Base-by-base conservation (phyloP, 2,329 filamentous ascomycete species). In the Scolecobasidium constrictum region DNA sequence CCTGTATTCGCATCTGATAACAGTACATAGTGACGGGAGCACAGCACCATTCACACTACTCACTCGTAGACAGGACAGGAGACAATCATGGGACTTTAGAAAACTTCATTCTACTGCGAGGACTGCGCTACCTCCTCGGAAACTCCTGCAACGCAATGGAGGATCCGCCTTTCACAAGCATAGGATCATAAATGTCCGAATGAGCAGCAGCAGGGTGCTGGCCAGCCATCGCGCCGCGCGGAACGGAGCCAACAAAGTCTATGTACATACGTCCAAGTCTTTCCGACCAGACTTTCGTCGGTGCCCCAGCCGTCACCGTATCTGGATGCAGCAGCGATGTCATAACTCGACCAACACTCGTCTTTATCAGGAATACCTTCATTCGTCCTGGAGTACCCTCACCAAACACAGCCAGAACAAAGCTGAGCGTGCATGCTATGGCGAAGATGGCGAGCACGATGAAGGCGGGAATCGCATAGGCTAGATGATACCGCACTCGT, bases 391-490 rank as follows among this genome's bases (percentile, higher is more conserved):
- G 44, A 7, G 19, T 33, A 12, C 42, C 39, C 9, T 23, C 17
- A 4, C 40, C 41, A 31, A 47, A 43, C n/a, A 49, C 4, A 23
- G 44, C 33, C 21, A 45, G 41, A 28, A 40, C 6, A 38, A 16
- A 16, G 20, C 22, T 41, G 15, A 42, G 11, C n/a, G 15, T 15
- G 21, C 47, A 16, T 3, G 46, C 11, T 1, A 28, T 38, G 11
- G 53, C 3, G 7, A 50, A 12, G 5, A 49, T 36, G 1, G 44
- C 37, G 5, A 49, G 12, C n/a, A 37, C 42, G 38, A 48, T 44
- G 16, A 56, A 52, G 0, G 56, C 61, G 1, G 62, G 60, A 13
- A 64, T 54, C 11, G 53, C 60, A 45, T 56, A 65, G 3, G 43
- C 44, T 5, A 53, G 43, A 15, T 55, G 46, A 46, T 64, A 66